Conservation (phyloP, 139 green algal genomes). For the Coccomyxa sp. region DNA sequence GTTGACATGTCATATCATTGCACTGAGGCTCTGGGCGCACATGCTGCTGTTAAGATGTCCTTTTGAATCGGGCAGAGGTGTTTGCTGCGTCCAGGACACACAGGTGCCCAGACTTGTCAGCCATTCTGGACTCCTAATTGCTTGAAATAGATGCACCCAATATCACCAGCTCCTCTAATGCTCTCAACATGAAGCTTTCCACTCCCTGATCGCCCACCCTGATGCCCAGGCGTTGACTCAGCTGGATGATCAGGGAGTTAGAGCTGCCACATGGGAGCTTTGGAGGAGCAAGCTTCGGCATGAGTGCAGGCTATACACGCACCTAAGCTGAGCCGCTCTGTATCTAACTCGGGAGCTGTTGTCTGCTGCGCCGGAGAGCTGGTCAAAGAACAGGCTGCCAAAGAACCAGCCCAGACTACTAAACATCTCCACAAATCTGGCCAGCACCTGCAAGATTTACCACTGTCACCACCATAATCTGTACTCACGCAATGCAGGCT, state of each 20-base stretch:
- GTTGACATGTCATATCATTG: neutral
- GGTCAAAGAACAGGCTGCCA: slow-evolving; percentile 40
- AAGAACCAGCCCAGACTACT: slow-evolving; percentile 44
- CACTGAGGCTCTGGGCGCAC: neutral
- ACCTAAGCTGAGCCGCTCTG: slow-evolving; percentile 79
- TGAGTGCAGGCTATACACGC: neutral
- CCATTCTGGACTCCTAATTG: no score
- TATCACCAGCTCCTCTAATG: no score
- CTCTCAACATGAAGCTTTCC: no score
- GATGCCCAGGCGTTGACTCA: no score
- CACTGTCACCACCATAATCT: neutral
- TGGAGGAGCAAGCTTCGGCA: neutral
- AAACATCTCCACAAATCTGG: slow-evolving; percentile 46
- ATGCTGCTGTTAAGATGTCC: neutral
- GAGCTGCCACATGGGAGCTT: neutral
- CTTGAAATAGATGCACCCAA: no score
- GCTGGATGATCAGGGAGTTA: no score
- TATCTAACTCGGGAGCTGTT: slow-evolving; percentile 43
- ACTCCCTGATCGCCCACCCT: no score
- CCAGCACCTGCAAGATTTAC: neutral
- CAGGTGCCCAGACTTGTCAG: no score
- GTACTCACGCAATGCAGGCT: neutral
- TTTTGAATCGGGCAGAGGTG: no score
- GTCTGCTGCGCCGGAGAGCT: slow-evolving; percentile 35
- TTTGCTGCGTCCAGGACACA: no score